Base-by-base conservation (phyloP, 352 stramenopile genomes). In the Globisporangium uncinulatum region DNA sequence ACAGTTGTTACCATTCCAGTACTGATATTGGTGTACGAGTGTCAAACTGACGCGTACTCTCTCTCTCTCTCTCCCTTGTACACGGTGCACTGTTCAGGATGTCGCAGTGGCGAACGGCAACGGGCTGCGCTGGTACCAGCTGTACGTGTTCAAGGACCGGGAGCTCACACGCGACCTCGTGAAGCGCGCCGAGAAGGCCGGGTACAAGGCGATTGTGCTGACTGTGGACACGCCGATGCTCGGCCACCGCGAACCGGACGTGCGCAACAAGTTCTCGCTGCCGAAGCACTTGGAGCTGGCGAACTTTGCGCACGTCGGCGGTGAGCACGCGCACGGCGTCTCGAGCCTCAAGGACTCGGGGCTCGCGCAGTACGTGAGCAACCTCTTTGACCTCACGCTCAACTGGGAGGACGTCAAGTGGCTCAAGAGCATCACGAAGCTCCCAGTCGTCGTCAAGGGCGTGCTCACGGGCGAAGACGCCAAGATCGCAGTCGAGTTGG, bases 211-310 rank as follows among this genome's bases (percentile, higher is more conserved):
- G 50, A 88, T 97, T 55, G 94, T 97, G 44, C 73, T 98, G 8
- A 98, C 95, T 8, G 94, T 98, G 15, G 95, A 98, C 67, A 97
- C 97, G 57, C 97, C 95, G 5, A 93, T 96, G 85, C 93, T 98
- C 24, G 95, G 95, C 39, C 96, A 98, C 63, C 85, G 95, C 31
- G 94, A 99, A 65, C 75, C 93, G 24, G 95, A 99, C 64, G 94
- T 98, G 56, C 90, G 95, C 51, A 98, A 98, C 76, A 71, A 74
- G 57, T 97, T 97, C 67, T 85, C 81, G 42, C 65, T 97, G 24
- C 86, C 88, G 0, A 65, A 62, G n/a, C 86, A 96, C 62, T 88
- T 79, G 39, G 53, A 67, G 53, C 62, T 75, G 34, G 71, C 67
- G 36, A 79, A 77, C 58, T 77, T 77, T 53, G 39, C 63, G 7